Evolutionary conservation across 2,329 filamentous ascomycete species (phyloP), one percentile per base, ranked within the genome.

Genomic region (Monilinia vaccinii-corymbosi): DNA sequence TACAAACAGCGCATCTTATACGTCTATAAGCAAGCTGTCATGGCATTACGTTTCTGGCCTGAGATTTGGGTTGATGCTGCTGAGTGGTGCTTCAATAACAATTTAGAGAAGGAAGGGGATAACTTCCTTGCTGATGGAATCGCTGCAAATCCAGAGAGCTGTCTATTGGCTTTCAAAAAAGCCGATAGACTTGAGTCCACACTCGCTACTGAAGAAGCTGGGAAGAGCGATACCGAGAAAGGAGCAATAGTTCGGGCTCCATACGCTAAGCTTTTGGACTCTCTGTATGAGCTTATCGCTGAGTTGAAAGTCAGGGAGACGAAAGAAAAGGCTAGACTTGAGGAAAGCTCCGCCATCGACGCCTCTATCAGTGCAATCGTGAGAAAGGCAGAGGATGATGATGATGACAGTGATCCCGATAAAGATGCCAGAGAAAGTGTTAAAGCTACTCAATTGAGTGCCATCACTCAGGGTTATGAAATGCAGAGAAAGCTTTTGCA

Each of bases 1-100:
- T 94, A 87, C 74, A 88, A 87, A 66, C 82, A 88, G 65, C 86
- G 94, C 45, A 83, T 97, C 46, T 74, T 97, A 9, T 96, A 95
- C 73, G 87, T 90, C 64, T 97, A 96, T 78, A 94, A 91, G 72
- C 93, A 97, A 72, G 91, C 93, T 5, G 77, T 96, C 50, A 96
- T 97, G 88, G 87, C 91, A 4, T 77, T 99, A 59, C 86, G 92
- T 55, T 99, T 97, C 74, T 94, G 93, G 83, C 92, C 94, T 4
- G 89, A 96, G 71, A 86, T 97, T 67, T 99, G 94, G 94, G 92
- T 91, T 53, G 91, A 97, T 62, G 93, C 91, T 11, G 89, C 92
- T 0, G 89, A 96, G 65, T 97, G 93, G 84, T 96, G 90, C 73
- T 91, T 91, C 69, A 82, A 87, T 58, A 91, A 94, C 67, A 83